Conservation (phyloP, 345 rosid species). For the thale cress (Arabidopsis thaliana) region DNA sequence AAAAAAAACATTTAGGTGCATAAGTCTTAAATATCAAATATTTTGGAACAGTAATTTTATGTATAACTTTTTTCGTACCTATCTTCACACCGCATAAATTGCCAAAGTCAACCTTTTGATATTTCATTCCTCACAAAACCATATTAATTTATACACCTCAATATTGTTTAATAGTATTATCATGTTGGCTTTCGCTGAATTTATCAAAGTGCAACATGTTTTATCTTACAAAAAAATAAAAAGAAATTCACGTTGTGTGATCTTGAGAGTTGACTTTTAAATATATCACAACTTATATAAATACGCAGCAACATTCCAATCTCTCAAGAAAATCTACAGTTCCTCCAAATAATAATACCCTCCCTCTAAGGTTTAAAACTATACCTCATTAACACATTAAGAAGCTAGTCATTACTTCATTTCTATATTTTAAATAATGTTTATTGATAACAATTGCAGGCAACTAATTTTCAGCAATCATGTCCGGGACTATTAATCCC, state of each 20-base stretch:
- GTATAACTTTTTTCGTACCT: background rate
- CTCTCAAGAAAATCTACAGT: conserved; percentile 10
- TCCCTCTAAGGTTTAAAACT: conserved; percentile 12
- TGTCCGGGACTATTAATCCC: conserved; percentile 22
- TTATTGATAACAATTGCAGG: conserved; percentile 28
- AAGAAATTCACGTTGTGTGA: conserved; percentile 9
- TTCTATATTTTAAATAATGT: background rate
- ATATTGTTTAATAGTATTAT: background rate
- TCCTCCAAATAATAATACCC: background rate
- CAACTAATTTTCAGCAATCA: conserved; percentile 4
- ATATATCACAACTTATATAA: conserved; percentile 37
- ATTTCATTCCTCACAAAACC: conserved; percentile 1
- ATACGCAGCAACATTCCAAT: background rate
- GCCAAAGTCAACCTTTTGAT: conserved; percentile 29
- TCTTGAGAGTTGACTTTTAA: conserved; percentile 38
- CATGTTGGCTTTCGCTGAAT: conserved; percentile 22
- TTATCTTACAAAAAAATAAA: background rate
- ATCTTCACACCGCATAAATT: conserved; percentile 20
- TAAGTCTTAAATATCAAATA: too few species aligned
- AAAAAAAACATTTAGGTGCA: too few species aligned
- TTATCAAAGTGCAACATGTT: conserved; percentile 31
- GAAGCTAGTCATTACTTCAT: background rate
- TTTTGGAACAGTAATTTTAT: too few species aligned
- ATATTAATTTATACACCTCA: conserved; percentile 20
- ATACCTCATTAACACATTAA: conserved; percentile 10